phyloP scores from a whole-genome alignment of 2,329 filamentous ascomycete species.

The Chlorencoelia australis region DNA sequence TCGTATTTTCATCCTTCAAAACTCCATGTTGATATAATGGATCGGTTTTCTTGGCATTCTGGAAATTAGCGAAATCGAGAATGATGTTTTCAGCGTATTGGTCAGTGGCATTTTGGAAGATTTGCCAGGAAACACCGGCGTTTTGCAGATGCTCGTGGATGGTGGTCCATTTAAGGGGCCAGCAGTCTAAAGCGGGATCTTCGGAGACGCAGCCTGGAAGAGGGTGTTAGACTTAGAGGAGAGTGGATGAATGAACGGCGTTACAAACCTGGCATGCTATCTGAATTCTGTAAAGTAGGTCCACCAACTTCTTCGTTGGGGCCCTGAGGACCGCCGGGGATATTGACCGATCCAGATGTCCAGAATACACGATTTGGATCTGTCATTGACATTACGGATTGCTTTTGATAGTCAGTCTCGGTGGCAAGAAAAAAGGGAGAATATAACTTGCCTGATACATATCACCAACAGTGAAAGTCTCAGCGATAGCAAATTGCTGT shows the following conservation, averaged over 20 bases:
- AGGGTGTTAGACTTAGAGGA: too few species aligned
- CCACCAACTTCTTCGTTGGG: constrained; percentile 30
- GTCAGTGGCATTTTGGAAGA: constrained; percentile 36
- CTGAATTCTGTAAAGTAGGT: too few species aligned
- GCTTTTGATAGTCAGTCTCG: too few species aligned
- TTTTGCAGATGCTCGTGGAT: constrained; percentile 35
- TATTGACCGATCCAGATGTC: constrained; percentile 34
- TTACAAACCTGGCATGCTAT: too few species aligned
- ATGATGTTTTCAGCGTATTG: constrained; percentile 38
- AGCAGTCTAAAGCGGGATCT: constrained; percentile 39
- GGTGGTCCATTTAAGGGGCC: constrained; percentile 38
- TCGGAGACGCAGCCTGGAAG: too few species aligned
- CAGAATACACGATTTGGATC: constrained; percentile 35
- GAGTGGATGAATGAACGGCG: too few species aligned
- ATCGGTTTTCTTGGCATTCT: constrained; percentile 29
- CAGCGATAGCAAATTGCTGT: constrained; percentile 42
- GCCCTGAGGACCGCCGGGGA: constrained; percentile 31
- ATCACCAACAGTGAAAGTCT: constrained; percentile 42
- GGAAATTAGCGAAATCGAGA: constrained; percentile 35
- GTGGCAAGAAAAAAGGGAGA: too few species aligned
- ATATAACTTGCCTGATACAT: constrained; percentile 39
- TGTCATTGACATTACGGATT: constrained; percentile 33
- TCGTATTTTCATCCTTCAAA: constrained; percentile 6
- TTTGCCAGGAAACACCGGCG: constrained; percentile 35
- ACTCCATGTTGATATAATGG: constrained; percentile 32